These are phyloP conservation scores for Metschnikowia picachoensis DNA, from an alignment of 805 yeast species.

Conservation along the genomic window DNA sequence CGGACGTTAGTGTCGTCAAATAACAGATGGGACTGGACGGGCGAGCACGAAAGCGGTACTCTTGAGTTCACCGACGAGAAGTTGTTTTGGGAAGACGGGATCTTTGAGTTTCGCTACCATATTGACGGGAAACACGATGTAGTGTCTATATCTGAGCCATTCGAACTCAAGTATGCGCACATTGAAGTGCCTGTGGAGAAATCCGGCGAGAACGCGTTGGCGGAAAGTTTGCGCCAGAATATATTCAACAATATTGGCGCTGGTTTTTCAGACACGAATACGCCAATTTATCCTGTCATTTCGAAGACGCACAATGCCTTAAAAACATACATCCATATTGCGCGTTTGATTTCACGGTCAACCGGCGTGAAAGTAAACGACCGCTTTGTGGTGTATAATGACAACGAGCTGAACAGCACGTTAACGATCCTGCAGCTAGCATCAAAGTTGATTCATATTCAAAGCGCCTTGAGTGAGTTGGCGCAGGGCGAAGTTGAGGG, in stretches of 20 bases:
- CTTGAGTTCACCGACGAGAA: conserved; percentile 46
- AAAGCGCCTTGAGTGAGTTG: conserved; percentile 34
- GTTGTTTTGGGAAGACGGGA: conserved; percentile 63
- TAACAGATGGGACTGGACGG: conserved; percentile 61
- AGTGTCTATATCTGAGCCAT: conserved; percentile 59
- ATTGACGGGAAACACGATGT: conserved; percentile 65
- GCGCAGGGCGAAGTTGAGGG: conserved; percentile 19
- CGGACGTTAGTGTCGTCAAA: conserved; percentile 58
- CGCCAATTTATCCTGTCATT: conserved; percentile 25
- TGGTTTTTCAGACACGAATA: conserved; percentile 20
- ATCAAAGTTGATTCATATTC: conserved; percentile 33
- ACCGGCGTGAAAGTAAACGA: conserved; percentile 37
- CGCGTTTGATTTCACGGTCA: conserved; percentile 27
- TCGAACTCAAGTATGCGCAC: conserved; percentile 49
- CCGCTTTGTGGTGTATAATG: conserved; percentile 32
- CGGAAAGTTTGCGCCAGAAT: conserved; percentile 26
- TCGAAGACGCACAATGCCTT: conserved; percentile 28
- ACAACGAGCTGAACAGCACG: conserved; percentile 18
- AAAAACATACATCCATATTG: conserved; percentile 26
- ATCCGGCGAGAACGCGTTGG: conserved; percentile 27
- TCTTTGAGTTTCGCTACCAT: conserved; percentile 73
- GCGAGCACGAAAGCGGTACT: conserved; percentile 38
- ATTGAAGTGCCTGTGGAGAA: conserved; percentile 35
- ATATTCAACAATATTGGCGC: conserved; percentile 32
- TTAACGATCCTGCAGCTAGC: conserved; percentile 28